Conservation (phyloP, 1,284 basidiomycete genomes). For the Athelia sp. region DNA sequence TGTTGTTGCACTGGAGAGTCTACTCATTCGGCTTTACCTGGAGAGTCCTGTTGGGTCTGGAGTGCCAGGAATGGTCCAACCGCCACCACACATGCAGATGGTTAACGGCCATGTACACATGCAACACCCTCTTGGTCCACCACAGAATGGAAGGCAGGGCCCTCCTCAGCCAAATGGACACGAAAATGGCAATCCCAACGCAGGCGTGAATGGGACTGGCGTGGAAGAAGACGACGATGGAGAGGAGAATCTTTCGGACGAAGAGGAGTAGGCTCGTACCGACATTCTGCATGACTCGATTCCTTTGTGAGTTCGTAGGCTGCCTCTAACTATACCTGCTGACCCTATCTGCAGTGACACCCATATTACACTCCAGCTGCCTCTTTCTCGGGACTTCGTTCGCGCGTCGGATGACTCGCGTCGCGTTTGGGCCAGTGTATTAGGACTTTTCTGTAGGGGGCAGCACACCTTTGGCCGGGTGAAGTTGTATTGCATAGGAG, state of each 20-base stretch:
- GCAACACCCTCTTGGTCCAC: background rate
- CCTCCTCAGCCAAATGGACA: background rate
- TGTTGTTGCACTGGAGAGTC: slow-evolving; percentile 66
- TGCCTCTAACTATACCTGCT: too few relatives aligned
- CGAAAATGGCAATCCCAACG: slow-evolving; percentile 2
- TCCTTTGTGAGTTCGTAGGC: background rate
- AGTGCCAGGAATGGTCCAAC: slow-evolving; percentile 9
- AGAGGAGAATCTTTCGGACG: slow-evolving; percentile 12
- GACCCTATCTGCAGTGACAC: too few relatives aligned
- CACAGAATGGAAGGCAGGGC: background rate
- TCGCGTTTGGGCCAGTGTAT: too few relatives aligned
- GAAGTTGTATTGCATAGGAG: too few relatives aligned
- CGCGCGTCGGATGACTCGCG: too few relatives aligned
- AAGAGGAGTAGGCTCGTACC: slow-evolving; percentile 16
- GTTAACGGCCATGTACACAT: background rate
- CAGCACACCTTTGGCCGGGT: too few relatives aligned
- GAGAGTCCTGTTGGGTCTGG: slow-evolving; percentile 57
- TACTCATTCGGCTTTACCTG: slow-evolving; percentile 66
- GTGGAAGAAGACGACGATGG: slow-evolving; percentile 17
- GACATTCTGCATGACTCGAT: background rate
- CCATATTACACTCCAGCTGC: too few relatives aligned
- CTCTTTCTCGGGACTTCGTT: too few relatives aligned
- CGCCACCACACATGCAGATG: slow-evolving; percentile 9
- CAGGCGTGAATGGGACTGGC: slow-evolving; percentile 27
- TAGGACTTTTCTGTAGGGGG: too few relatives aligned